A percentile compares a stretch with the other conserved stretches of the same genome.
These are phyloP conservation scores for Leptographium flavum DNA, from an alignment of 2,329 filamentous ascomycete species.

Conservation along the genomic window DNA sequence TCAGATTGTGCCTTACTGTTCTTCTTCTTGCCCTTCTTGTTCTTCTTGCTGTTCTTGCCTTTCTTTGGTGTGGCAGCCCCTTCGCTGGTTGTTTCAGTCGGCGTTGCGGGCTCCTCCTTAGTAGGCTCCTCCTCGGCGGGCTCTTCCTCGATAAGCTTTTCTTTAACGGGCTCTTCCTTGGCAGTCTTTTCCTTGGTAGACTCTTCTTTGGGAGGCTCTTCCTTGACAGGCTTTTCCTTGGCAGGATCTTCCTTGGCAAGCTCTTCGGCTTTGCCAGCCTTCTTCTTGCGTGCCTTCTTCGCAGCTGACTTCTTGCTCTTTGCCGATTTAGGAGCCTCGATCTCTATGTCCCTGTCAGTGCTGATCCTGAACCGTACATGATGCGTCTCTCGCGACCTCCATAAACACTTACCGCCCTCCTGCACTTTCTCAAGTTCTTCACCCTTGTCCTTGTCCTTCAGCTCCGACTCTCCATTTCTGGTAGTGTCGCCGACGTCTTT, in stretches of 20 bases:
- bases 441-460: neutral
- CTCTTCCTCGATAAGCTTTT: too few species aligned
- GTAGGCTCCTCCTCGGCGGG: neutral
- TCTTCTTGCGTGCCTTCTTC: too few species aligned
- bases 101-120: too few species aligned
- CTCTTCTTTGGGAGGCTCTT: neutral
- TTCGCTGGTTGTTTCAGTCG: too few species aligned
- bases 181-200: neutral
- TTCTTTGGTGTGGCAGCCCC: too few species aligned
- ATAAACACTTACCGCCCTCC: neutral
- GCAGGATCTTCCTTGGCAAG: neutral
- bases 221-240: neutral
- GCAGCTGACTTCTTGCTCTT: too few species aligned
- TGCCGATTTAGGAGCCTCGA: neutral
- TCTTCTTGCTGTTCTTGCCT: too few species aligned
- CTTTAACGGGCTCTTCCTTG: too few species aligned
- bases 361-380: too few species aligned
- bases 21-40: too few species aligned
- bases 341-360: neutral
- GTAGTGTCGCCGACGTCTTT: slow-evolving; percentile 9
- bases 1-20: too few species aligned
- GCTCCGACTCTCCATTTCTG: neutral
- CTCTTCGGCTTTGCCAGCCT: neutral
- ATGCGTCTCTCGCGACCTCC: too few species aligned
- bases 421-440: neutral